Conservation (phyloP, 1,284 basidiomycete species). For the Apiotrichum porosum region DNA sequence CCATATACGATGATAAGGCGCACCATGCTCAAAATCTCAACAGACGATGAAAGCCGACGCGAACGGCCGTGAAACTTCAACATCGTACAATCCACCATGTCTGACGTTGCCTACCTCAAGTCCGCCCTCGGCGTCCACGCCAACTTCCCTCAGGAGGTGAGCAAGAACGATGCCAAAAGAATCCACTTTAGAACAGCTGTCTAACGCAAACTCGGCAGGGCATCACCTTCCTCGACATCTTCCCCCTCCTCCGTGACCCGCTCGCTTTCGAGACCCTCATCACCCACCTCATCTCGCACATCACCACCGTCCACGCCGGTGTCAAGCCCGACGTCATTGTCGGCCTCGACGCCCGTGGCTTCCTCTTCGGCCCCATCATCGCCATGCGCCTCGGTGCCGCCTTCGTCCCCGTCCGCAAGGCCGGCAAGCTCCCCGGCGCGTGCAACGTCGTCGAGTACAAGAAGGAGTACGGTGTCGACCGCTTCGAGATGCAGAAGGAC, state of each 20-base stretch:
- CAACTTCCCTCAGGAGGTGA: constrained; percentile 83
- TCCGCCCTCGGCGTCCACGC: constrained; percentile 63
- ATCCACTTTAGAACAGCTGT: neutral
- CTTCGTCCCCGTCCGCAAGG: constrained; percentile 94
- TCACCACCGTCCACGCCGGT: constrained; percentile 59
- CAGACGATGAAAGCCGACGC: too few relatives aligned
- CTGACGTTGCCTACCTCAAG: constrained; percentile 69
- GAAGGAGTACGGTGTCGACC: constrained; percentile 91
- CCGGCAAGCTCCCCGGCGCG: constrained; percentile 86
- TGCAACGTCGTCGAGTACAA: constrained; percentile 73
- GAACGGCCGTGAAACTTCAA: too few relatives aligned
- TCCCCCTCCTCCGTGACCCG: constrained; percentile 80
- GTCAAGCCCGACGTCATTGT: constrained; percentile 92
- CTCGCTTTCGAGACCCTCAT: constrained; percentile 83
- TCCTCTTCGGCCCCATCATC: constrained; percentile 88
- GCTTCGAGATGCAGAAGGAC: constrained; percentile 90
- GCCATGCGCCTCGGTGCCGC: constrained; percentile 87
- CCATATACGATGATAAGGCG: too few relatives aligned
- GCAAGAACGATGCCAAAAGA: constrained; percentile 5
- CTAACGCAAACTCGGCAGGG: constrained; percentile 28
- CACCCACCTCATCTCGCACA: constrained; percentile 80
- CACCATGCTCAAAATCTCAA: too few relatives aligned
- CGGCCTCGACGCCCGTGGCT: constrained; percentile 92
- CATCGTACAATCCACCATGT: constrained; percentile 52
- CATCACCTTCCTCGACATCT: constrained; percentile 66